A percentile compares a stretch with the other conserved stretches of the same genome.
Evolutionary conservation across 306 rosid genomes (phyloP).

Genomic region (Urtica urens): DNA sequence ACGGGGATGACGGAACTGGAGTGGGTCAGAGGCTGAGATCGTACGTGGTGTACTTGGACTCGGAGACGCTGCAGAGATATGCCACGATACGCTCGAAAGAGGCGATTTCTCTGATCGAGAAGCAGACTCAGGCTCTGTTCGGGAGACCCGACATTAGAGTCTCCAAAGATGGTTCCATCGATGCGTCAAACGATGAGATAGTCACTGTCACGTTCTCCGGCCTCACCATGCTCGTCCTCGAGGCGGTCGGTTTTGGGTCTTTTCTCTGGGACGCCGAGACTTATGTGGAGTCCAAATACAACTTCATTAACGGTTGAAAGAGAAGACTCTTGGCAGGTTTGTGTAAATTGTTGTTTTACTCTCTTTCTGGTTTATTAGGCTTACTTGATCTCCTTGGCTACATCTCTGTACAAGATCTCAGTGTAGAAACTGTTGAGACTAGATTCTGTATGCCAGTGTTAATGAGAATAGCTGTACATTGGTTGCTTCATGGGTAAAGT

Average conservation of each 20-base stretch:
- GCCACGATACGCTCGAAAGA: conserved; percentile 82
- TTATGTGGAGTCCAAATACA: conserved; percentile 68
- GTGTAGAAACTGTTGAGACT: too few relatives aligned
- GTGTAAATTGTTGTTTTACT: background rate
- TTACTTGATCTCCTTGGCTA: too few relatives aligned
- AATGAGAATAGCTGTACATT: too few relatives aligned
- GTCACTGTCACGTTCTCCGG: conserved; percentile 53
- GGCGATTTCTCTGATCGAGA: conserved; percentile 86
- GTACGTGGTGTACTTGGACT: conserved; percentile 78
- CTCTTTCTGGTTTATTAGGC: conserved; percentile 1
- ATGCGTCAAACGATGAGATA: conserved; percentile 50
- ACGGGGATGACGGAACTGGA: conserved; percentile 27
- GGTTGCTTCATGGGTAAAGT: too few relatives aligned
- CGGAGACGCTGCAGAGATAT: conserved; percentile 74
- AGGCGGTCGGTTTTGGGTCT: conserved; percentile 84
- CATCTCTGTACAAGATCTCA: too few relatives aligned
- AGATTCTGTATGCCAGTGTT: too few relatives aligned
- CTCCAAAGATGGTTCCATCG: conserved; percentile 58
- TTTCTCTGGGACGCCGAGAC: conserved; percentile 80
- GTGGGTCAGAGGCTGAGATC: conserved; percentile 40
- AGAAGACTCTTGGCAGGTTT: background rate
- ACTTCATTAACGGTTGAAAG: conserved; percentile 43
- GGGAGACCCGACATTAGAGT: conserved; percentile 69
- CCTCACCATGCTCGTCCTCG: conserved; percentile 70
- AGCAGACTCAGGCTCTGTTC: conserved; percentile 86